Percentiles rank a stretch among this genome's conserved stretches.
These are phyloP conservation scores for Periconia digitata DNA, from an alignment of 2,329 filamentous ascomycete genomes.

Conservation along the genomic window DNA sequence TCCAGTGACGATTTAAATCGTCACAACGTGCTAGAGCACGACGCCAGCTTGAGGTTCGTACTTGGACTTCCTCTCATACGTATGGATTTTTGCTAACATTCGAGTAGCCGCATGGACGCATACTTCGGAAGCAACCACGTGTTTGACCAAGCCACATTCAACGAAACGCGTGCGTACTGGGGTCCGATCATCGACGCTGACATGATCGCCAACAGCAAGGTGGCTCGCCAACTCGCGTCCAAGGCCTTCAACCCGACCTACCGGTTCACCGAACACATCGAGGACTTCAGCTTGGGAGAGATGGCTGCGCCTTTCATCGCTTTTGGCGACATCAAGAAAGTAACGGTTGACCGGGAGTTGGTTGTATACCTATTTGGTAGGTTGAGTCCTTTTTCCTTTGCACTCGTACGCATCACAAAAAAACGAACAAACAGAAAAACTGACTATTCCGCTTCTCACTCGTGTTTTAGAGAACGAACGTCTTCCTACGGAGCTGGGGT, in stretches of 20 bases:
- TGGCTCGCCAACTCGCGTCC: constrained; percentile 49
- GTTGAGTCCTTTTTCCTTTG: background rate
- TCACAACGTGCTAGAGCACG: constrained; percentile 55
- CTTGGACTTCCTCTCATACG: no score
- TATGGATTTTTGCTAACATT: no score
- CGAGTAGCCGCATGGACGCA: constrained; percentile 52
- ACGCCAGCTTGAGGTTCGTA: no score
- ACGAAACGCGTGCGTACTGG: constrained; percentile 51
- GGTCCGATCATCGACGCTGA: constrained; percentile 35
- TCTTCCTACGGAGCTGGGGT: constrained; percentile 46
- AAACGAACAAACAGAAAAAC: no score
- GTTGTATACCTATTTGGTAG: constrained; percentile 45
- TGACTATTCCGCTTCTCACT: background rate
- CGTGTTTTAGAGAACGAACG: constrained; percentile 45
- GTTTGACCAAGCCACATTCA: constrained; percentile 58
- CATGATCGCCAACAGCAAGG: constrained; percentile 47
- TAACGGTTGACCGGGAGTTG: constrained; percentile 43
- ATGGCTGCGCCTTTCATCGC: constrained; percentile 53
- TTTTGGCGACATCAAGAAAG: constrained; percentile 49
- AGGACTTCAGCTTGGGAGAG: constrained; percentile 55
- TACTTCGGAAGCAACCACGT: constrained; percentile 55
- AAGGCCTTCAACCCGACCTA: constrained; percentile 53
- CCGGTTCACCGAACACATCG: constrained; percentile 46
- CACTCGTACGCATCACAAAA: no score
- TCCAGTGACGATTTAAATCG: constrained; percentile 45